Percentiles rank a stretch among this genome's conserved stretches.
Conservation (phyloP, 1,284 basidiomycete genomes). For the Blastosporella zonata region DNA sequence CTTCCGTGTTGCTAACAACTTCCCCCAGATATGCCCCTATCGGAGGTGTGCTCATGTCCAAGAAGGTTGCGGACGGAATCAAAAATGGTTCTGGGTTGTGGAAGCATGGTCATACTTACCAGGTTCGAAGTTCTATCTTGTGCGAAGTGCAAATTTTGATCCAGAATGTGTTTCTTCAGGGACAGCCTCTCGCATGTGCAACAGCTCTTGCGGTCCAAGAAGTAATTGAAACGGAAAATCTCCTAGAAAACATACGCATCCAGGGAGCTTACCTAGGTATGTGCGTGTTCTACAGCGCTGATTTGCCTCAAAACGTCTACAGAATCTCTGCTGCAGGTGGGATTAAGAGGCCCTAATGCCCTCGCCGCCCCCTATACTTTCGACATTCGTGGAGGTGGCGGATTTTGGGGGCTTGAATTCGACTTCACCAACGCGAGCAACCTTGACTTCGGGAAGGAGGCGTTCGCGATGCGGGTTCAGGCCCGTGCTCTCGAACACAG, state of each 20-base stretch:
- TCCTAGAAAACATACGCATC: conserved; percentile 61
- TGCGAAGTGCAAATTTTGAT: background rate
- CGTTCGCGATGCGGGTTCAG: conserved; percentile 64
- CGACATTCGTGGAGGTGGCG: conserved; percentile 76
- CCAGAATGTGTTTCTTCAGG: conserved; percentile 34
- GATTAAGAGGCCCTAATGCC: conserved; percentile 52
- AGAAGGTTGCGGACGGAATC: conserved; percentile 68
- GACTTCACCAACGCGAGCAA: conserved; percentile 50
- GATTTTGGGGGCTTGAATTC: conserved; percentile 83
- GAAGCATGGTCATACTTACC: conserved; percentile 88
- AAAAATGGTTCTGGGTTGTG: conserved; percentile 62
- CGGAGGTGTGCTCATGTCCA: conserved; percentile 75
- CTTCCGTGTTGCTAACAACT: conserved; percentile 10
- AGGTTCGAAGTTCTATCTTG: conserved; percentile 38
- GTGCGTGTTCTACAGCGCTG: background rate
- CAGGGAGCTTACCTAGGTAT: conserved; percentile 62
- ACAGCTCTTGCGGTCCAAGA: conserved; percentile 79
- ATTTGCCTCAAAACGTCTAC: background rate
- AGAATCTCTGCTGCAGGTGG: conserved; percentile 50
- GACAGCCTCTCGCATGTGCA: conserved; percentile 71
- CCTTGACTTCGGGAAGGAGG: conserved; percentile 48
- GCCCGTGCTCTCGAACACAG: conserved; percentile 62
- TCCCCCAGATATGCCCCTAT: conserved; percentile 74
- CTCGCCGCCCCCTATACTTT: conserved; percentile 63
- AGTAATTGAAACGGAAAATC: conserved; percentile 64